phyloP scores from a whole-genome alignment of 352 stramenopile genomes.

The Phytophthora aleatoria region DNA sequence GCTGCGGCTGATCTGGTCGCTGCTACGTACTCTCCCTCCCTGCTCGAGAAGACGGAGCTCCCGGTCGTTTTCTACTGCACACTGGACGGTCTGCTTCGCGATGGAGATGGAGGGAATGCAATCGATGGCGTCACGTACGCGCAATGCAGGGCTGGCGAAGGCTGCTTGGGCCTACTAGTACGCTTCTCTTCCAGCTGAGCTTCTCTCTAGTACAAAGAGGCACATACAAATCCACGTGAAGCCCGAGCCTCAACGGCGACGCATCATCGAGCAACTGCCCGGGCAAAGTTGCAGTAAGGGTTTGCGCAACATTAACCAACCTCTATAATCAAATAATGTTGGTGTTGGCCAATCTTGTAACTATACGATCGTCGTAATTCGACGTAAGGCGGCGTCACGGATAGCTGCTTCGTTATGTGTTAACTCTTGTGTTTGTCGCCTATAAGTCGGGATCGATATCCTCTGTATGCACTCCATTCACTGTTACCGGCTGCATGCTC shows the following conservation, averaged over 20 bases:
- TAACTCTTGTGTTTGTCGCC: not conserved
- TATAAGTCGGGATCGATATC: conserved; percentile 76
- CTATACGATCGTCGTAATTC: no score
- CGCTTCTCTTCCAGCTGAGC: conserved; percentile 29
- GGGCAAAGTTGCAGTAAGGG: conserved; percentile 1
- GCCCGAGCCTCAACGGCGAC: conserved; percentile 23
- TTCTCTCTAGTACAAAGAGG: conserved; percentile 36
- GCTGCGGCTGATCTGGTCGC: conserved; percentile 3
- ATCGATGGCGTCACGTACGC: conserved; percentile 2
- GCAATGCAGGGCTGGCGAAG: not conserved
- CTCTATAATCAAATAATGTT: not conserved
- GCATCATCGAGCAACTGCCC: conserved; percentile 15
- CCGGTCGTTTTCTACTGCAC: conserved; percentile 13
- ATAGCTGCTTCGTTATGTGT: no score
- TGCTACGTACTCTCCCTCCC: conserved; percentile 16
- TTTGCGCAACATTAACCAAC: not conserved
- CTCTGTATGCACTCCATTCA: conserved; percentile 6
- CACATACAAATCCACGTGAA: conserved; percentile 30
- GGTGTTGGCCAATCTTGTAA: not conserved
- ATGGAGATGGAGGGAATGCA: not conserved
- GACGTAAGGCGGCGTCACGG: no score
- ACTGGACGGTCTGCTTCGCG: not conserved
- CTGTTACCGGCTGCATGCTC: conserved; percentile 18
- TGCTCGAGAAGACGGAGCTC: conserved; percentile 22
- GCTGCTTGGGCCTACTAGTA: conserved; percentile 7